Conservation (phyloP, 371 early-diverging fungal genomes). For the Mucor indicus region DNA sequence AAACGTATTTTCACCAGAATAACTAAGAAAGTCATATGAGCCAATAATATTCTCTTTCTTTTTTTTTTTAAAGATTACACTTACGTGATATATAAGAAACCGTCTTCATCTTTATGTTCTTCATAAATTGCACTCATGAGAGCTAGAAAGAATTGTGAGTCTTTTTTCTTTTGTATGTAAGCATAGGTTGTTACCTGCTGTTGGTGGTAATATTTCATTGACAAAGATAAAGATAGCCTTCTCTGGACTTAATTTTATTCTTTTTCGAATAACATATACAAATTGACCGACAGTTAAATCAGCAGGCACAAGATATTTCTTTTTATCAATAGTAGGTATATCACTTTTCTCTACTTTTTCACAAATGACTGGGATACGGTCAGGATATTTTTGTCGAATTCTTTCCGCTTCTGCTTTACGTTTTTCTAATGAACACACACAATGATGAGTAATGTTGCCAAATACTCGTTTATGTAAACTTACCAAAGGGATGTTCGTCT, state of each 20-base stretch:
- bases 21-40: slow-evolving; percentile 26
- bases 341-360: slow-evolving; percentile 96
- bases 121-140: slow-evolving; percentile 87
- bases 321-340: slow-evolving; percentile 95
- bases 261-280: slow-evolving; percentile 93
- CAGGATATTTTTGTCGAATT: slow-evolving; percentile 95
- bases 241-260: slow-evolving; percentile 91
- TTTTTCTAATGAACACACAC: slow-evolving; percentile 67
- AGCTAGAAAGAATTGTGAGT: slow-evolving; percentile 27
- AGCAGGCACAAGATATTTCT: slow-evolving; percentile 96
- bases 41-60: background rate
- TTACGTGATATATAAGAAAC: slow-evolving; percentile 86
- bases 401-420: slow-evolving; percentile 95
- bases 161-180: background rate
- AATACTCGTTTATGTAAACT: too few relatives aligned
- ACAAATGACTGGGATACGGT: slow-evolving; percentile 95
- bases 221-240: slow-evolving; percentile 98
- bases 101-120: slow-evolving; percentile 78
- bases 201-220: slow-evolving; percentile 91
- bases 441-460: too few relatives aligned
- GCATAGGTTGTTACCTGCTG: slow-evolving; percentile 61
- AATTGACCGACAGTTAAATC: slow-evolving; percentile 98
- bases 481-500: slow-evolving; percentile 95
- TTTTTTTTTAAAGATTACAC: background rate
- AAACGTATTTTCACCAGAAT: slow-evolving; percentile 82